Percentiles rank a stretch among this genome's conserved stretches.
Evolutionary conservation across 805 yeast genomes (phyloP).

Genomic region (Groenewaldozyma salmanticensis): DNA sequence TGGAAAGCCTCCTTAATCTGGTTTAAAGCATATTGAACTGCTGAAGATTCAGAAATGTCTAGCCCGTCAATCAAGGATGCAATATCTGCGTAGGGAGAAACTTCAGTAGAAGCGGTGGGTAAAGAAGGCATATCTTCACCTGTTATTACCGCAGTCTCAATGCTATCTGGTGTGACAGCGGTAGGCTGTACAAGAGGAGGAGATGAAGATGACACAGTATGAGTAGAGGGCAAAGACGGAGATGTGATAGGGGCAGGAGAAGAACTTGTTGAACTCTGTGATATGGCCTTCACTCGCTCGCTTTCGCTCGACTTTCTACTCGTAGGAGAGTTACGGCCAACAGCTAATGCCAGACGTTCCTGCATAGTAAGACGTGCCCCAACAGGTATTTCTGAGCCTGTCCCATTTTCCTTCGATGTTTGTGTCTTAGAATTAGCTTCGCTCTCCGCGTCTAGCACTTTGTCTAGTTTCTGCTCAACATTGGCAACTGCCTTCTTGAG

Average conservation of each 20-base stretch:
- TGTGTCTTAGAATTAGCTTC: slow-evolving; percentile 16
- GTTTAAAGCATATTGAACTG: neutral
- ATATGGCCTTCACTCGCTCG: too few relatives aligned
- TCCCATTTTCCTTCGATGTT: neutral
- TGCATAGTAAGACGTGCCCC: slow-evolving; percentile 62
- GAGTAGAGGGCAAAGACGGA: neutral
- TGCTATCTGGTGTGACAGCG: neutral
- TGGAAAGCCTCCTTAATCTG: neutral
- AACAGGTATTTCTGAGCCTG: slow-evolving; percentile 2
- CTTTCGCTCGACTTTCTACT: neutral
- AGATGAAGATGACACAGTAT: neutral
- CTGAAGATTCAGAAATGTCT: neutral
- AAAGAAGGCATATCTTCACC: neutral
- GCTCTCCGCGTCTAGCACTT: slow-evolving; percentile 24
- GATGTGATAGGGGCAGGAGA: too few relatives aligned
- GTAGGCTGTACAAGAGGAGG: neutral
- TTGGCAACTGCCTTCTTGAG: slow-evolving; percentile 33
- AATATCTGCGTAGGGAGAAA: neutral
- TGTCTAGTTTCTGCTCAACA: slow-evolving; percentile 32
- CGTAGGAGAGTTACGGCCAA: slow-evolving; percentile 29
- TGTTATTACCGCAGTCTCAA: neutral
- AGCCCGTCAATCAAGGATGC: neutral
- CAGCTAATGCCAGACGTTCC: slow-evolving; percentile 78
- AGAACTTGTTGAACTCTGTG: too few relatives aligned
- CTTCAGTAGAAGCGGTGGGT: neutral